phyloP scores from a whole-genome alignment of 1,139 yeast species.

The Geotrichum cucujoidarum region DNA sequence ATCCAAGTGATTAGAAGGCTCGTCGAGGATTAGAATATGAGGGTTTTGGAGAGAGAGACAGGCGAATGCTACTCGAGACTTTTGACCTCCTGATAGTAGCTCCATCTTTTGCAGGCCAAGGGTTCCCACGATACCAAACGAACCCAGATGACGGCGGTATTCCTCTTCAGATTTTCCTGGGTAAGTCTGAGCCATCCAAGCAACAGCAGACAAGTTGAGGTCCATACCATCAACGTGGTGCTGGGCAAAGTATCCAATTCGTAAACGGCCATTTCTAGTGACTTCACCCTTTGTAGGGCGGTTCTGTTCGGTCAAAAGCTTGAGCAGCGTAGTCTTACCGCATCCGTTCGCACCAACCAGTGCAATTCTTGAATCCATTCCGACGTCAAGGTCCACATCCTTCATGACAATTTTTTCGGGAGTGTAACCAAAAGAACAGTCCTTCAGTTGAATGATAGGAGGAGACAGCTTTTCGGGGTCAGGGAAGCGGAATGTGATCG shows the following conservation, averaged over 20 bases:
- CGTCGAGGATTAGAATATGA: conserved; percentile 90
- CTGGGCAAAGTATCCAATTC: conserved; percentile 98
- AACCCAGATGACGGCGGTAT: conserved; percentile 91
- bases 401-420: conserved; percentile 57
- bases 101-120: conserved; percentile 89
- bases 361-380: conserved; percentile 91
- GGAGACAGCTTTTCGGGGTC: conserved; percentile 92
- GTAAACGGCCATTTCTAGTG: conserved; percentile 72
- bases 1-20: conserved; percentile 98
- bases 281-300: conserved; percentile 72
- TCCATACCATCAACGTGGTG: conserved; percentile 99
- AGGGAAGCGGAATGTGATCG: conserved; percentile 83
- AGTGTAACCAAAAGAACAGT: conserved; percentile 79
- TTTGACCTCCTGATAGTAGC: conserved; percentile 93
- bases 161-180: conserved; percentile 97
- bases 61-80: conserved; percentile 96
- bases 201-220: conserved; percentile 76
- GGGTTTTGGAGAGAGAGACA: conserved; percentile 87
- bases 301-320: conserved; percentile 72
- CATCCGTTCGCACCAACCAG: conserved; percentile 98
- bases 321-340: conserved; percentile 93
- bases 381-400: conserved; percentile 83
- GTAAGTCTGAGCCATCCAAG: conserved; percentile 84
- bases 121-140: conserved; percentile 95
- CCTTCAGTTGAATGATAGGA: conserved; percentile 84